These are phyloP conservation scores for Ajuga chamaepitys DNA, from an alignment of 257 asterid species.

Conservation along the genomic window DNA sequence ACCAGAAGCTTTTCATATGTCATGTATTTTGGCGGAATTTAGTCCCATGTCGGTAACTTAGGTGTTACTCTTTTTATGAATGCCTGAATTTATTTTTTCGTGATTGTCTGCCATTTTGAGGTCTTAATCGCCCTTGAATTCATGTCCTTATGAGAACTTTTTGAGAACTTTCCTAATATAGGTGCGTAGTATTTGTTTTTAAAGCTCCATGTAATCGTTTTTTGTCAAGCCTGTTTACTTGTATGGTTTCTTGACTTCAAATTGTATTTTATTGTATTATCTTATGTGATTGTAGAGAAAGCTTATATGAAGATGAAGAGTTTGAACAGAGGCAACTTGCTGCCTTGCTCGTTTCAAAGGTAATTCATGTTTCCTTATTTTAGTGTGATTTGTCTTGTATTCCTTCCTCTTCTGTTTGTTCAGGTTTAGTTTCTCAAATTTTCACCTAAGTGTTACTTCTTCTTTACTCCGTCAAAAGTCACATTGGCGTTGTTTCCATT, in stretches of 20 bases:
- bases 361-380: slow-evolving; percentile 1
- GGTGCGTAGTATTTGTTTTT: neutral
- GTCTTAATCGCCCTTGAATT: neutral
- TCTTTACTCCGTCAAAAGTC: neutral
- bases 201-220: neutral
- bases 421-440: neutral
- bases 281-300: slow-evolving; percentile 41
- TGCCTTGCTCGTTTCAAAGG: slow-evolving; percentile 93
- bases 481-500: neutral
- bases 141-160: neutral
- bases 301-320: slow-evolving; percentile 77
- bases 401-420: neutral
- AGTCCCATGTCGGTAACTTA: neutral
- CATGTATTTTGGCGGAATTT: neutral
- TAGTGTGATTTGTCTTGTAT: neutral
- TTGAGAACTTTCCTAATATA: neutral
- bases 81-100: neutral
- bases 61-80: neutral
- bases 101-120: neutral
- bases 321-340: slow-evolving; percentile 76
- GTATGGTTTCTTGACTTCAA: neutral
- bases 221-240: neutral
- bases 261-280: neutral
- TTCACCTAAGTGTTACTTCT: neutral
- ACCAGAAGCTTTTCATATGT: neutral